Conservation (phyloP, 768 basidiomycete genomes). For the Roridomyces roridus region DNA sequence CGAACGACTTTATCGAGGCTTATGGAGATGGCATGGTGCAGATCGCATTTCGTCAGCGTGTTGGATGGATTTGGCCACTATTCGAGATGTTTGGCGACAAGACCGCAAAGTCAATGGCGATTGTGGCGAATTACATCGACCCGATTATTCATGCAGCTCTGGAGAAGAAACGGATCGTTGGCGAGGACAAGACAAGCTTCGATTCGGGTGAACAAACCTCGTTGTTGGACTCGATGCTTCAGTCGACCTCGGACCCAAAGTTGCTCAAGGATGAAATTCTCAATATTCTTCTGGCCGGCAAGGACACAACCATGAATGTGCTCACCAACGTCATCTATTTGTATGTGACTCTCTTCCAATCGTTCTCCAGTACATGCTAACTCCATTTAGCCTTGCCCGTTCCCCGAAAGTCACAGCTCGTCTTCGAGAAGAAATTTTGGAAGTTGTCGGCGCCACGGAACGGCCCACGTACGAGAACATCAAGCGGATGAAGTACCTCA, state of each 20-base stretch:
- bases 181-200: not conserved
- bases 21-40: conserved; percentile 54
- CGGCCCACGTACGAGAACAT: conserved; percentile 61
- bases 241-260: conserved; percentile 51
- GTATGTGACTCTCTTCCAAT: not conserved
- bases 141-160: conserved; percentile 57
- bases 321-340: conserved; percentile 45
- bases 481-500: conserved; percentile 61
- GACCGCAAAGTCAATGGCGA: conserved; percentile 48
- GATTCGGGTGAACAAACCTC: conserved; percentile 25
- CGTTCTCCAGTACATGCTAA: no score
- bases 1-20: conserved; percentile 47
- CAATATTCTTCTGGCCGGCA: conserved; percentile 17
- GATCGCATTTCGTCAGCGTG: conserved; percentile 46
- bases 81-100: conserved; percentile 58
- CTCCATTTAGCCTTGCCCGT: conserved; percentile 11
- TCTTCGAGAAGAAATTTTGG: conserved; percentile 57
- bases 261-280: conserved; percentile 49
- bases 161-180: conserved; percentile 35
- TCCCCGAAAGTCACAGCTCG: conserved; percentile 51
- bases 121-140: conserved; percentile 56
- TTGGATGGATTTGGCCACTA: conserved; percentile 56
- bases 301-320: conserved; percentile 33
- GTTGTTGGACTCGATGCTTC: conserved; percentile 54
- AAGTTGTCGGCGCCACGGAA: conserved; percentile 45